These are phyloP conservation scores for Noccaea bulbosa DNA, from an alignment of 345 rosid genomes.

Conservation along the genomic window DNA sequence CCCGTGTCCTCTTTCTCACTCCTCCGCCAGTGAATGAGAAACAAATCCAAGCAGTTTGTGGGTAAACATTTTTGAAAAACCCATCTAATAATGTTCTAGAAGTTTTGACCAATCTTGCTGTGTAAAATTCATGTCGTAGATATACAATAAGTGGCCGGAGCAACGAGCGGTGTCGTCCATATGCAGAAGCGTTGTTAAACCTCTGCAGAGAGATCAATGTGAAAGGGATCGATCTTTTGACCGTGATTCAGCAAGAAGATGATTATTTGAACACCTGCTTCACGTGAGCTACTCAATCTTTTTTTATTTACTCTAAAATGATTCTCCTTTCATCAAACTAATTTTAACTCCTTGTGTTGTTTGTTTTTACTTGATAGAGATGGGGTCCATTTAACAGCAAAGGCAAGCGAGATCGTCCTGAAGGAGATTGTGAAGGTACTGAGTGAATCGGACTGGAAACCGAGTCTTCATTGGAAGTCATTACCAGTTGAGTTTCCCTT, in stretches of 20 bases:
- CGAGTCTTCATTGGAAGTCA: conserved; percentile 62
- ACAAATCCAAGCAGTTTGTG: conserved; percentile 36
- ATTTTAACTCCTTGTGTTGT: background rate
- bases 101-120: background rate
- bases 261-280: conserved; percentile 71
- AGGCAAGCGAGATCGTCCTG: conserved; percentile 67
- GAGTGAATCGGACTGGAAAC: conserved; percentile 74
- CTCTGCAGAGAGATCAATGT: conserved; percentile 68
- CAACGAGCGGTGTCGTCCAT: conserved; percentile 61
- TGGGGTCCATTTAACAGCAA: conserved; percentile 69
- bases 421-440: conserved; percentile 62
- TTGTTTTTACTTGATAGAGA: conserved; percentile 49
- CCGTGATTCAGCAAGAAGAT: conserved; percentile 58
- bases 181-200: conserved; percentile 71
- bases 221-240: conserved; percentile 72
- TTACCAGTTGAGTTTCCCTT: conserved; percentile 60
- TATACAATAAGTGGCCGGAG: conserved; percentile 50
- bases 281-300: conserved; percentile 57
- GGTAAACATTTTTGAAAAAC: conserved; percentile 34
- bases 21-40: conserved; percentile 84
- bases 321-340: background rate
- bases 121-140: conserved; percentile 22
- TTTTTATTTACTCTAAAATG: background rate
- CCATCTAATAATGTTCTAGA: background rate
- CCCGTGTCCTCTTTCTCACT: conserved; percentile 67